Conservation (phyloP, 164 flowering plant species). For the Litsea cubeba region DNA sequence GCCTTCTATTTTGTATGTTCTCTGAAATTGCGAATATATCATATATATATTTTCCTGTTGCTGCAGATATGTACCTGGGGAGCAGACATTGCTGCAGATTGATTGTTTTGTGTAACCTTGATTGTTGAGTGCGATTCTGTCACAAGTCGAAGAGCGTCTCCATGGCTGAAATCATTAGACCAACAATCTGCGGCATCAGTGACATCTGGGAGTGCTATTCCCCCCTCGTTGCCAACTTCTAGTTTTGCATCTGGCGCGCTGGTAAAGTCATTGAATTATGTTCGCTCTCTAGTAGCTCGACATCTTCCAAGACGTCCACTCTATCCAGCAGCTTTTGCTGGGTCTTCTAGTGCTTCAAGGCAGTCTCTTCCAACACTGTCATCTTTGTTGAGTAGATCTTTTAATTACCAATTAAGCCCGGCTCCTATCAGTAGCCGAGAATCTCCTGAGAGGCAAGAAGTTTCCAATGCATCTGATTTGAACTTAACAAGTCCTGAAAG, state of each 20-base stretch:
- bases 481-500: constrained; percentile 43
- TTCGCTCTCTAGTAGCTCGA: constrained; percentile 78
- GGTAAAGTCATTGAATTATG: constrained; percentile 80
- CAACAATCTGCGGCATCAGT: constrained; percentile 46
- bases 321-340: constrained; percentile 82
- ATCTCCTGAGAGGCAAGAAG: constrained; percentile 61
- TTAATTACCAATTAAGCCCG: constrained; percentile 71
- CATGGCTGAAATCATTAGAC: constrained; percentile 52
- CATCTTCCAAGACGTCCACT: constrained; percentile 73
- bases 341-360: constrained; percentile 60
- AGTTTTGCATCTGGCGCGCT: constrained; percentile 74
- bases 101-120: constrained; percentile 76
- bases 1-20: not conserved
- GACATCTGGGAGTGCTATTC: constrained; percentile 33
- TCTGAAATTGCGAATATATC: not conserved
- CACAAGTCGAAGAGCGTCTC: constrained; percentile 45
- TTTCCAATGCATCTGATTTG: constrained; percentile 37
- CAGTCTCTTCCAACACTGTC: constrained; percentile 80
- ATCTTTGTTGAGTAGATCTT: constrained; percentile 80
- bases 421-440: constrained; percentile 39
- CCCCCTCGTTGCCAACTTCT: constrained; percentile 52
- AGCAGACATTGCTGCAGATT: constrained; percentile 77
- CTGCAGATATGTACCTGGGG: constrained; percentile 86
- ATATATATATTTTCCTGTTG: not conserved
- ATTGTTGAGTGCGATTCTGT: constrained; percentile 70